Evolutionary conservation across 169 alveolate species (phyloP), one percentile per base, ranked within the genome.

Genomic region (Plasmodium vivax): DNA sequence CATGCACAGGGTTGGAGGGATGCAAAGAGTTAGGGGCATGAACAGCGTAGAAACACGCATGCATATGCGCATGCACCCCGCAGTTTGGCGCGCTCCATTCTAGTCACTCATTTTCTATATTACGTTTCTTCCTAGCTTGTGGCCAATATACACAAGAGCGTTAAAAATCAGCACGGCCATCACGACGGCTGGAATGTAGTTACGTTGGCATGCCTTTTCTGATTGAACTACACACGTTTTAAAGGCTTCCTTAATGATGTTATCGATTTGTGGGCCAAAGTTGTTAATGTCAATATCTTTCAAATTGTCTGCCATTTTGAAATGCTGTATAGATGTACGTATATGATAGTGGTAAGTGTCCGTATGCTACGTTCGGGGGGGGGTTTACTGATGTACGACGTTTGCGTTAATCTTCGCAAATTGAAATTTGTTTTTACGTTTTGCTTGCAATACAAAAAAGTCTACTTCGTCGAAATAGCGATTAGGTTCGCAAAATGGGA

Each of bases 121-220:
- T 80, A 80, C 85, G 34, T 80, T 80, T 80, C 85, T 80, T 80
- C 85, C 85, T 14, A 80, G 34, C 34, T 45, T 80, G 71, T 80
- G 14, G 36, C 85, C 85, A 38, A 80, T 19, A 43, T 19, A 43
- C 19, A 80, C 85, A 80, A 80, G 85, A 2, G 85, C 85, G 34
- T 80, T 80, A 43, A 80, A 80, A 80, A 80, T 32, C 27, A 80
- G 27, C 9, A 80, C 71, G 3, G 85, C 71, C 73, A 80, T 32
- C 45, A 80, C 71, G 34, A 80, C 74, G 51, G 85, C 85, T 6
- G 85, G 85, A 19, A 80, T 19, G 58, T 80, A 80, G 71, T 32
- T 45, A 45, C 85, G 85, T 80, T 80, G 85, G n/a, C 85, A 80
- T 80, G 71, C 19, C 41, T 16, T 80, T 51, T 80, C 27, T 38